A percentile compares a stretch with the other conserved stretches of the same genome.
Conservation (phyloP, 495 filamentous ascomycete species). For the Aspergillus bridgeri region DNA sequence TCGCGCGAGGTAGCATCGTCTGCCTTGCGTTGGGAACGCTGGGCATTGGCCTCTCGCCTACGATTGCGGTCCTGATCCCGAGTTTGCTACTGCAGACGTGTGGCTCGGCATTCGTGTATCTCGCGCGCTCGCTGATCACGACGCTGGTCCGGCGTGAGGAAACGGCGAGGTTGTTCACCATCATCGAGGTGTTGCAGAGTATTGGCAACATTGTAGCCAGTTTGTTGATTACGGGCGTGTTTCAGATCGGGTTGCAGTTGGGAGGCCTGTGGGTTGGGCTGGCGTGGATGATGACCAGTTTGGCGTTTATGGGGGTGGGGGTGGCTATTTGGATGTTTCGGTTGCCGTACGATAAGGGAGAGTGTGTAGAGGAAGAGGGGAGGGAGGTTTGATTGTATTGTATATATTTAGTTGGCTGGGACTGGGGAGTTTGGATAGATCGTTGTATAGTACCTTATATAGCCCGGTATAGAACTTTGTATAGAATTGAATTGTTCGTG, state of each 20-base stretch:
- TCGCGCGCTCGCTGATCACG: conserved; percentile 49
- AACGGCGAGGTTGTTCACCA: conserved; percentile 53
- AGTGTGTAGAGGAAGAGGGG: conserved; percentile 3
- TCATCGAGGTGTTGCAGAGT: conserved; percentile 55
- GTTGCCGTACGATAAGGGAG: conserved; percentile 21
- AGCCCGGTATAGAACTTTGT: too few relatives aligned
- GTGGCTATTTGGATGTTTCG: conserved; percentile 38
- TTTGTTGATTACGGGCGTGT: conserved; percentile 50
- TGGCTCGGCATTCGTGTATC: conserved; percentile 46
- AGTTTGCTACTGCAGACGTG: conserved; percentile 47
- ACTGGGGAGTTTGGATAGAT: too few relatives aligned
- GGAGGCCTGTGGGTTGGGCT: conserved; percentile 52
- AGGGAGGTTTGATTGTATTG: neutral
- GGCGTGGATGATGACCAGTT: conserved; percentile 51
- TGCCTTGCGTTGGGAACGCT: conserved; percentile 44
- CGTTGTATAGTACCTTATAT: too few relatives aligned
- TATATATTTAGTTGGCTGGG: neutral
- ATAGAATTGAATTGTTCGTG: too few relatives aligned
- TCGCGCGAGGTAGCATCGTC: conserved; percentile 47
- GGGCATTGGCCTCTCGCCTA: conserved; percentile 44
- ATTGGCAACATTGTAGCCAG: conserved; percentile 53
- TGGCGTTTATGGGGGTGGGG: conserved; percentile 37
- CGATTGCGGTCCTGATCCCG: conserved; percentile 34
- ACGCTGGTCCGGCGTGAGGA: conserved; percentile 50
- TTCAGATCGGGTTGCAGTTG: conserved; percentile 47